These are phyloP conservation scores for Saturnispora hagleri DNA, from an alignment of 805 yeast species.

Conservation along the genomic window DNA sequence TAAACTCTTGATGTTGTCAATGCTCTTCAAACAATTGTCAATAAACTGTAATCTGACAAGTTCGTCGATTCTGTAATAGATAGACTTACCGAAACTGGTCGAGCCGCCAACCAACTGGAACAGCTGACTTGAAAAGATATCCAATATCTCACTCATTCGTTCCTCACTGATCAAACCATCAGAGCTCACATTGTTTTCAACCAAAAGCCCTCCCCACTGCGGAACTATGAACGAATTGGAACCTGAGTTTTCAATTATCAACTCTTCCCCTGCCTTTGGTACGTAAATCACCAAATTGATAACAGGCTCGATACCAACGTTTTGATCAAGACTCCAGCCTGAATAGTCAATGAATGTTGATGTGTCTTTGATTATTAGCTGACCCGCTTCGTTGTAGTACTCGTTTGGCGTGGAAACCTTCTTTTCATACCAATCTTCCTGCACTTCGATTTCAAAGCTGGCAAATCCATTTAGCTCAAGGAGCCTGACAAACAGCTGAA, in stretches of 20 bases:
- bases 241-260: slow-evolving; percentile 35
- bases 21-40: slow-evolving; percentile 50
- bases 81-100: slow-evolving; percentile 48
- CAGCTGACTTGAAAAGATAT: slow-evolving; percentile 65
- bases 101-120: slow-evolving; percentile 60
- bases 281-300: slow-evolving; percentile 63
- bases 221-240: slow-evolving; percentile 68
- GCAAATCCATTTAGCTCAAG: slow-evolving; percentile 43
- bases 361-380: slow-evolving; percentile 40
- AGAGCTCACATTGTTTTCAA: slow-evolving; percentile 26
- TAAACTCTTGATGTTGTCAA: slow-evolving; percentile 66
- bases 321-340: slow-evolving; percentile 60
- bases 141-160: slow-evolving; percentile 35
- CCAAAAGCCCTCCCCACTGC: slow-evolving; percentile 79
- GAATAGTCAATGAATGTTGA: slow-evolving; percentile 76
- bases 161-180: slow-evolving; percentile 5
- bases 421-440: slow-evolving; percentile 59
- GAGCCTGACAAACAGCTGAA: slow-evolving; percentile 43
- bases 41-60: slow-evolving; percentile 50
- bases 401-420: slow-evolving; percentile 22
- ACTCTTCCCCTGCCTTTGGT: slow-evolving; percentile 40
- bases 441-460: slow-evolving; percentile 70
- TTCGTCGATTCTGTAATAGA: slow-evolving; percentile 54
- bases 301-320: slow-evolving; percentile 47
- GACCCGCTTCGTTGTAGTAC: slow-evolving; percentile 21